Evolutionary conservation across 352 stramenopile genomes (phyloP).

Genomic region (Elongisporangium prolatum): DNA sequence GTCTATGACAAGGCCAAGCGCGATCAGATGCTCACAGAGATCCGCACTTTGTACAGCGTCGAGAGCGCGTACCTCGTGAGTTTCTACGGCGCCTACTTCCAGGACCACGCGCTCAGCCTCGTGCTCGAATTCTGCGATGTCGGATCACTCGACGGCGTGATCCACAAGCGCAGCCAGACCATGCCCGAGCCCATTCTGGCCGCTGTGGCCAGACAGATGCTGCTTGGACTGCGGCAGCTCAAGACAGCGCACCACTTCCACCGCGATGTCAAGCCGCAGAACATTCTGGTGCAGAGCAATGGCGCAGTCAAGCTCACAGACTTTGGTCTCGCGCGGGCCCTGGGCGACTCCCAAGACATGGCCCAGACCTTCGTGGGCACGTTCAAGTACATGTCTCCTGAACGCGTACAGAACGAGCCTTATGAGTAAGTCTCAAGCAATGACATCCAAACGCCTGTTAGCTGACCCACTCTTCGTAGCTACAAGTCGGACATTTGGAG

Average conservation of each 20-base stretch:
- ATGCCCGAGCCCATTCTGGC: conserved; percentile 48
- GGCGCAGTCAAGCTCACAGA: conserved; percentile 82
- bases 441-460: too few species aligned
- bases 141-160: conserved; percentile 55
- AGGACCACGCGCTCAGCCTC: conserved; percentile 62
- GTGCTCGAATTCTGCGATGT: conserved; percentile 62
- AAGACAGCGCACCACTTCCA: conserved; percentile 83
- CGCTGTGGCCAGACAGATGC: conserved; percentile 53
- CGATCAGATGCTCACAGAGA: conserved; percentile 74
- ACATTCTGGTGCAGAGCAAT: conserved; percentile 84
- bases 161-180: conserved; percentile 8
- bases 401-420: conserved; percentile 83
- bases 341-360: conserved; percentile 69
- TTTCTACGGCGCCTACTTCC: conserved; percentile 72
- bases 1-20: conserved; percentile 75
- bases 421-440: conserved; percentile 46
- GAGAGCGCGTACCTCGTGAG: conserved; percentile 58
- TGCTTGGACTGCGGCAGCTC: conserved; percentile 55
- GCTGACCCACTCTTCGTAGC: conserved; percentile 17
- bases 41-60: conserved; percentile 70
- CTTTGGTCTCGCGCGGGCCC: conserved; percentile 64
- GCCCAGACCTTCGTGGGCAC: conserved; percentile 89
- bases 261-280: conserved; percentile 92
- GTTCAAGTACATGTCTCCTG: conserved; percentile 92
- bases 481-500: conserved; percentile 83